These are phyloP conservation scores for Cardamine resedifolia DNA, from an alignment of 345 rosid genomes.

Conservation along the genomic window DNA sequence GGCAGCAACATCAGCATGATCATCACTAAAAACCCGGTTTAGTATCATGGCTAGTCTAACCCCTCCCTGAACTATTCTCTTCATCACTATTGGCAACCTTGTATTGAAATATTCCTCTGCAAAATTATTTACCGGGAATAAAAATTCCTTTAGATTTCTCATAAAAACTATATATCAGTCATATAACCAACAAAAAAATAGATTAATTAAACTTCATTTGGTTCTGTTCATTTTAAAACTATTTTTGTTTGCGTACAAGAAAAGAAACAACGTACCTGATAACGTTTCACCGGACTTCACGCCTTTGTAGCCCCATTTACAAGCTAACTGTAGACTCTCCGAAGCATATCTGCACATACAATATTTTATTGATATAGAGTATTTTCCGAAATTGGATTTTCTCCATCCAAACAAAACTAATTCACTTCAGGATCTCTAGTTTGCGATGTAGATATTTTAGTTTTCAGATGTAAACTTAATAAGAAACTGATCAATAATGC, in stretches of 20 bases:
- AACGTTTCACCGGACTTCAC: slow-evolving; percentile 68
- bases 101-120: slow-evolving; percentile 87
- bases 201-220: not conserved
- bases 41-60: slow-evolving; percentile 83
- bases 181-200: not conserved
- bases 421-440: not conserved
- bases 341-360: slow-evolving; percentile 55
- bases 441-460: not conserved
- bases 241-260: slow-evolving; percentile 3
- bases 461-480: not conserved
- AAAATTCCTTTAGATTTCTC: not conserved
- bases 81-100: slow-evolving; percentile 86
- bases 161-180: not conserved
- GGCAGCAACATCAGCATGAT: slow-evolving; percentile 46
- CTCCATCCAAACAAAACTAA: not conserved
- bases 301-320: slow-evolving; percentile 89
- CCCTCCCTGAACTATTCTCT: slow-evolving; percentile 92
- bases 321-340: slow-evolving; percentile 81
- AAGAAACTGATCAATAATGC: not conserved
- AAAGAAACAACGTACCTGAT: slow-evolving; percentile 45
- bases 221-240: not conserved
- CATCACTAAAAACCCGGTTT: slow-evolving; percentile 58
- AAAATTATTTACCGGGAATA: not conserved
- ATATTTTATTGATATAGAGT: not conserved
- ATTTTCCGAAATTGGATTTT: not conserved